phyloP scores from a whole-genome alignment of 2,329 filamentous ascomycete species.

The Fusarium sacchari region DNA sequence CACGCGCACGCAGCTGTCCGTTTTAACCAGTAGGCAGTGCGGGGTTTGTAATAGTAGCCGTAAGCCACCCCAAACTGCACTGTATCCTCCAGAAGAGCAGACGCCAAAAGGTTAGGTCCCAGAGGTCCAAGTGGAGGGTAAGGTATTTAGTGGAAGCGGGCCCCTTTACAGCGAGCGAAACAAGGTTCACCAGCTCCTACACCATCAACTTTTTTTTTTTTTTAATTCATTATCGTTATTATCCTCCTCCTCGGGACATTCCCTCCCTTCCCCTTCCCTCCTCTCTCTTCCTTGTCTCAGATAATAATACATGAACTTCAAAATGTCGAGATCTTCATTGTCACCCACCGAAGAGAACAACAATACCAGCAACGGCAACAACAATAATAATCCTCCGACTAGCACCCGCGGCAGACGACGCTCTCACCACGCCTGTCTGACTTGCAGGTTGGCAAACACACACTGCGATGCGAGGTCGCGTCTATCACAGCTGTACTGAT shows the following conservation, averaged over 20 bases:
- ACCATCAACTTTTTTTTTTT: neutral
- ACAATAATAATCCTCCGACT: constrained; percentile 18
- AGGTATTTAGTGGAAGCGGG: constrained; percentile 39
- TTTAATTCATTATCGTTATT: neutral
- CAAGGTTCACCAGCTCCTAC: constrained; percentile 13
- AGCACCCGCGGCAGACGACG: constrained; percentile 49
- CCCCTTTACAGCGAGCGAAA: constrained; percentile 20
- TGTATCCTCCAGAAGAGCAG: neutral
- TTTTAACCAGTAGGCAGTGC: constrained; percentile 27
- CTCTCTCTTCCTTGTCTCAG: neutral
- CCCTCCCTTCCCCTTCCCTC: neutral
- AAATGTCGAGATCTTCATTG: constrained; percentile 41
- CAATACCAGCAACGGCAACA: neutral
- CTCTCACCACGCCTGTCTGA: constrained; percentile 57
- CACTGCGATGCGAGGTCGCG: neutral
- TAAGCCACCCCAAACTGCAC: neutral
- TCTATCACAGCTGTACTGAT: neutral
- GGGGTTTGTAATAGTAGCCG: constrained; percentile 29
- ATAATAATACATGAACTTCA: neutral
- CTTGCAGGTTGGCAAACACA: constrained; percentile 54
- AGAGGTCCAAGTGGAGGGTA: neutral
- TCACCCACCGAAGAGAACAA: constrained; percentile 47
- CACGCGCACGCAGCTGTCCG: neutral
- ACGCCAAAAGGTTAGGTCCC: neutral
- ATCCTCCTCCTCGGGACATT: neutral